Base-by-base conservation (phyloP, 192 early-diverging fungal species). In the Haplosporangium gracile region DNA sequence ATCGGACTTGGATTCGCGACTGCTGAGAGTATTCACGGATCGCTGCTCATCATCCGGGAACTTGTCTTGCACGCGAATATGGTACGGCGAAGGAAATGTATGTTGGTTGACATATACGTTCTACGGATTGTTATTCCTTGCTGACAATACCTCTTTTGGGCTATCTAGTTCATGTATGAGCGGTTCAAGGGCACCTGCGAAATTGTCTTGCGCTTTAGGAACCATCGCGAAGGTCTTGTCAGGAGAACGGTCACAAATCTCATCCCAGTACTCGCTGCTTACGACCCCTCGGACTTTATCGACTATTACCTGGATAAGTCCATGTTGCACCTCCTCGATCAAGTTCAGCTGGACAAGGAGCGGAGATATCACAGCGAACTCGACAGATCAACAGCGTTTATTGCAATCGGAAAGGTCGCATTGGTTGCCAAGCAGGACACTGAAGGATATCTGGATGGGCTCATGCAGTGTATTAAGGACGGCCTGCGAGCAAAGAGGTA, bases 391-490 rank as follows among this genome's bases (percentile, higher is more conserved):
- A 40, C 85, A 89, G 97, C 95, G 10, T 97, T 98, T 79, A 74
- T 93, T 51, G 94, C 97, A 0, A 95, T 99, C 57, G 98, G 97
- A 0, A 92, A 93, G 32, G 90, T 99, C 36, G 95, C 97, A 9
- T 83, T 96, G 72, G 94, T 93, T 13, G 96, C 97, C 20, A 93
- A 92, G 38, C 90, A 90, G n/a, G 93, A 93, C 68, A 96, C 97
- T 69, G 90, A 92, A 5, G 93, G 91, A 36, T 98, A 94, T 83
- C 79, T 98, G 29, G 94, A 97, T 74, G 89, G 87, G 8, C 96
- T 95, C n/a, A 90, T 96, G 51, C 87, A 90, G 5, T 93, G 91
- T 42, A 94, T 98, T 77, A 94, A 94, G 69, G 97, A 98, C 63
- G 88, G 89, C 22, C 88, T 99, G 45, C 82, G 89, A 18, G 72